These are phyloP conservation scores for Pleurotus citrinopileatus DNA, from an alignment of 768 basidiomycete genomes.

Conservation along the genomic window DNA sequence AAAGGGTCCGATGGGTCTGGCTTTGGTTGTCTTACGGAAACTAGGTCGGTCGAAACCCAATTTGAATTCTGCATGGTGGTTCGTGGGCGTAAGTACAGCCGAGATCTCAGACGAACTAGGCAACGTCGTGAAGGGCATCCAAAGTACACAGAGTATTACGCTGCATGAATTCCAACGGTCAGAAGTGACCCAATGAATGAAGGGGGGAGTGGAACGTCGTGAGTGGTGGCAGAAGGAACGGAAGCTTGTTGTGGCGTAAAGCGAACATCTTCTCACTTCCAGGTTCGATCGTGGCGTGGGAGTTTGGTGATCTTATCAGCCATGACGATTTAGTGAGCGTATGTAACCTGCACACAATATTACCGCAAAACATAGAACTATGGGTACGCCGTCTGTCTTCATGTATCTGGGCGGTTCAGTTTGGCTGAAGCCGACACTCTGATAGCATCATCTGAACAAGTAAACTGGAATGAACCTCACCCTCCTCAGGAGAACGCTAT, in stretches of 20 bases:
- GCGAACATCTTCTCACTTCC: slow-evolving; percentile 5
- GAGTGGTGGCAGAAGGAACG: slow-evolving; percentile 7
- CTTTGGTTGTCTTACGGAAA: slow-evolving; percentile 38
- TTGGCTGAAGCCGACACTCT: slow-evolving; percentile 1
- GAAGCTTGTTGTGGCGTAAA: not conserved
- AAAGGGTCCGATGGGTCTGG: slow-evolving; percentile 49
- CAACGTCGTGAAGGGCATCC: no score
- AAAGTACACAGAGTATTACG: slow-evolving; percentile 12
- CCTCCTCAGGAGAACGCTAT: slow-evolving; percentile 56
- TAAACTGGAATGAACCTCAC: slow-evolving; percentile 59
- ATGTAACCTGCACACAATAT: no score
- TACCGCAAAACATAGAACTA: no score
- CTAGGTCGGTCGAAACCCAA: no score
- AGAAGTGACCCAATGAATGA: slow-evolving; percentile 1
- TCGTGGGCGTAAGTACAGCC: no score
- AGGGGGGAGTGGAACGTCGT: not conserved
- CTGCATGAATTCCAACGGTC: slow-evolving; percentile 8
- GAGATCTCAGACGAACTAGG: no score
- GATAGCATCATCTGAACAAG: slow-evolving; percentile 54
- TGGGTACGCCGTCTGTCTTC: slow-evolving; percentile 17
- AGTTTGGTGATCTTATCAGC: not conserved
- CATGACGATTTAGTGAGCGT: no score
- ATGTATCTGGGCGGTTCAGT: not conserved
- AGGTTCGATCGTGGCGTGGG: slow-evolving; percentile 3
- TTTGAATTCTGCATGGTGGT: not conserved